Percentiles rank a stretch among this genome's conserved stretches.
Evolutionary conservation across 2,329 filamentous ascomycete genomes (phyloP).

Genomic region (Macroventuria anomochaeta): DNA sequence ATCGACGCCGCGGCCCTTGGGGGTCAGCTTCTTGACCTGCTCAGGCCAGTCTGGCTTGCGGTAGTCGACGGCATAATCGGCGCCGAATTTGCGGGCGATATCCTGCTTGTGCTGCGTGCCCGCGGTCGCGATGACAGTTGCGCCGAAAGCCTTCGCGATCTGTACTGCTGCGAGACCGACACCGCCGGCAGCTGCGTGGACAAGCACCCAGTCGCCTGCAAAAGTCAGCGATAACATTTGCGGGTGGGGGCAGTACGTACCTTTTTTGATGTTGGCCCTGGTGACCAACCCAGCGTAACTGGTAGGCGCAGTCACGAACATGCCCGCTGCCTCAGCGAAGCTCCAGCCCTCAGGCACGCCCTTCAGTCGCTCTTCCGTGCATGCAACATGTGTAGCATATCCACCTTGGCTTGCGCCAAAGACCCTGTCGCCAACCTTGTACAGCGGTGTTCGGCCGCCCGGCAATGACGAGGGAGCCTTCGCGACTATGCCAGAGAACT

Average conservation of each 20-base stretch:
- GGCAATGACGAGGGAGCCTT: constrained; percentile 63
- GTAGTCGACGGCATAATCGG: constrained; percentile 85
- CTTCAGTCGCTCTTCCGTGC: constrained; percentile 70
- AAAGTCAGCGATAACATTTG: neutral
- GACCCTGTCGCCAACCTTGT: constrained; percentile 78
- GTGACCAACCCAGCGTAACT: constrained; percentile 83
- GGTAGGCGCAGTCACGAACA: constrained; percentile 92
- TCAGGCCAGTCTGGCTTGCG: constrained; percentile 67
- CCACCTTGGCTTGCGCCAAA: constrained; percentile 88
- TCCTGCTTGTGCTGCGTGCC: constrained; percentile 80
- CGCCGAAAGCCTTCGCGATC: constrained; percentile 89
- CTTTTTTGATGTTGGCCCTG: constrained; percentile 73
- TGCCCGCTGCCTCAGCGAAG: constrained; percentile 81
- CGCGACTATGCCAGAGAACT: constrained; percentile 83
- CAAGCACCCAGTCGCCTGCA: constrained; percentile 79
- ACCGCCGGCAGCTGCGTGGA: constrained; percentile 91
- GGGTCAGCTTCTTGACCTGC: constrained; percentile 78
- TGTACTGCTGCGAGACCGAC: constrained; percentile 92
- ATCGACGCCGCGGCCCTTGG: constrained; percentile 76
- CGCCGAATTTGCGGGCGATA: constrained; percentile 80
- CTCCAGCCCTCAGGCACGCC: constrained; percentile 82
- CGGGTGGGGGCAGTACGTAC: constrained; percentile 23
- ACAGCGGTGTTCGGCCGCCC: constrained; percentile 61
- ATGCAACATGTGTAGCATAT: constrained; percentile 78
- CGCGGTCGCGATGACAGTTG: constrained; percentile 91